Evolutionary conservation across 176 grass and related monocot species (phyloP).

Genomic region (Triticum timopheevii): DNA sequence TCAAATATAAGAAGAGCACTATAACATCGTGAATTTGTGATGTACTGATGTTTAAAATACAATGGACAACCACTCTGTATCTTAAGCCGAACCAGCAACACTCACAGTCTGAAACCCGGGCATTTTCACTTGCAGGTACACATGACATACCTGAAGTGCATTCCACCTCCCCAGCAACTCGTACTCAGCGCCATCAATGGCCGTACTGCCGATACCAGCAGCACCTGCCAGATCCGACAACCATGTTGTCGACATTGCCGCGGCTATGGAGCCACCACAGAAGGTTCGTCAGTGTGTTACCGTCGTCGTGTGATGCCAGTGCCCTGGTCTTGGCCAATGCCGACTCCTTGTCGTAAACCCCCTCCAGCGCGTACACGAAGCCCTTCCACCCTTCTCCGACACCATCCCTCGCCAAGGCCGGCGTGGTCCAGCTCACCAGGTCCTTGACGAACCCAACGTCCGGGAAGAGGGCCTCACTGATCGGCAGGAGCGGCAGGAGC

Average conservation of each 20-base stretch:
- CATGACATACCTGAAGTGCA: background rate
- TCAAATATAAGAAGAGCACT: background rate
- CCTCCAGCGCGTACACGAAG: conserved; percentile 85
- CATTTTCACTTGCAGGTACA: background rate
- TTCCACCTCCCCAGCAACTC: background rate
- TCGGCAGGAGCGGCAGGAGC: conserved; percentile 65
- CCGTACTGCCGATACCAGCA: conserved; percentile 92
- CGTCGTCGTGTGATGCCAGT: conserved; percentile 57
- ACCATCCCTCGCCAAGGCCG: conserved; percentile 63
- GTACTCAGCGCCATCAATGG: conserved; percentile 31
- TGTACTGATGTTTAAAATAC: background rate
- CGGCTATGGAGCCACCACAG: conserved; percentile 97
- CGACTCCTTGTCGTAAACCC: conserved; percentile 60
- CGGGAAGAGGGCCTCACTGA: conserved; percentile 70
- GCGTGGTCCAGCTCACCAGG: conserved; percentile 71
- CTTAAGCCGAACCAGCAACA: background rate
- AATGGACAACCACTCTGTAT: background rate
- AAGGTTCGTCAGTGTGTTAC: conserved; percentile 80
- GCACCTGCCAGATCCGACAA: conserved; percentile 31
- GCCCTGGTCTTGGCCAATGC: conserved; percentile 59
- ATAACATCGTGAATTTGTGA: background rate
- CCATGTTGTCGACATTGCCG: background rate
- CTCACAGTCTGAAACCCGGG: background rate
- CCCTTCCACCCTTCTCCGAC: conserved; percentile 95
- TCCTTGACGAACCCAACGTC: conserved; percentile 62